Evolutionary conservation across 2,329 filamentous ascomycete genomes (phyloP), one percentile per base, ranked within the genome.

Genomic region (Paecilomyces fulvus): DNA sequence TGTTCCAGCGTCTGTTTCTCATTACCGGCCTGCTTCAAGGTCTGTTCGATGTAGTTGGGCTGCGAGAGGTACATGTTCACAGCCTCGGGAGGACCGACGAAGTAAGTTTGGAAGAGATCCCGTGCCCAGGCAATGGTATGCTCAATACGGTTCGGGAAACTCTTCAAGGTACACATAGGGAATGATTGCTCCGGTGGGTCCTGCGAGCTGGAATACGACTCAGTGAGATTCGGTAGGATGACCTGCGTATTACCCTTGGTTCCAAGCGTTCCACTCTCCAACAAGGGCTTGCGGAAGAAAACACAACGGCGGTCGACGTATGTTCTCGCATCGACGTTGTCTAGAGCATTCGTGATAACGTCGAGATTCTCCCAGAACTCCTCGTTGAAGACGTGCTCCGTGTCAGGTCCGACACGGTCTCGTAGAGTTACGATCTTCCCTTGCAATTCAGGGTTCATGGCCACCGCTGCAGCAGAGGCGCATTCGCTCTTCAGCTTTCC

Each of bases 241-340:
- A 99, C 94, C 70, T 99, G 94, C 6, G 91, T 96, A 77, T 99
- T 99, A 67, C 94, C 94, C 80, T 99, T 99, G 57, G 95, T 97
- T 53, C 94, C 94, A n/a, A 99, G 83, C 33, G 94, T 99, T 61
- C 94, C 94, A 70, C 92, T 96, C 79, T 99, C 94, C 9, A 99
- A 83, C 3, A 99, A 80, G 51, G 94, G 89, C 80, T 97, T 97
- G 73, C 87, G 89, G 88, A 97, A 99, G 80, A 97, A 96, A 57
- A 99, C 92, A 69, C 94, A 99, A 67, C 92, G 87, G 59, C 92
- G 84, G 71, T 99, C 94, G 58, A 99, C 92, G 63, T 99, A 99
- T 20, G 92, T 95, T 70, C 94, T 86, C 20, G 94, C 94, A 70
- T 97, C 92, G 7, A 99, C 91, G 63, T 99, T 99, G 80, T 99